Percentiles rank a stretch among this genome's conserved stretches.
These are phyloP conservation scores for Guyanaporus albipodus DNA, from an alignment of 768 basidiomycete species.

Conservation along the genomic window DNA sequence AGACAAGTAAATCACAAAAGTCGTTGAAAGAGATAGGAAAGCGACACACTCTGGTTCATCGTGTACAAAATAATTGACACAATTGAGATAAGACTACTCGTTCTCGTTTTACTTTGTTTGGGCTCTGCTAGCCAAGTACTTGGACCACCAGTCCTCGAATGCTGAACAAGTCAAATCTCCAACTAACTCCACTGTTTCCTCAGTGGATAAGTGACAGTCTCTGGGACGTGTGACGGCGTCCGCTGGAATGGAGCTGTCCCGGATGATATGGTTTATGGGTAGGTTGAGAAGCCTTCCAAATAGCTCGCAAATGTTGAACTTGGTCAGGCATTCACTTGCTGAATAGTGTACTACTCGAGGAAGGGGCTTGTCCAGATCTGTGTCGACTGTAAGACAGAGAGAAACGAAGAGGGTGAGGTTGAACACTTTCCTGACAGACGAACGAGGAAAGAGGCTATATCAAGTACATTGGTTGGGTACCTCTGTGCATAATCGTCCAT, in stretches of 20 bases:
- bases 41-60: not conserved
- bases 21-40: not conserved
- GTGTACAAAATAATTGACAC: too few relatives aligned
- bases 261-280: conserved; percentile 69
- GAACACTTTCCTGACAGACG: conserved; percentile 59
- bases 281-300: conserved; percentile 69
- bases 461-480: conserved; percentile 87
- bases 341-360: conserved; percentile 80
- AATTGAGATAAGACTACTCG: too few relatives aligned
- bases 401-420: not conserved
- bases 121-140: conserved; percentile 36
- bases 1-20: not conserved
- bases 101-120: conserved; percentile 9
- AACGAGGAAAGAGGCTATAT: conserved; percentile 82
- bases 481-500: conserved; percentile 96
- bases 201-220: conserved; percentile 75
- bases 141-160: conserved; percentile 87
- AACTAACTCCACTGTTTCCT: conserved; percentile 66
- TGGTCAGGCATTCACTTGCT: conserved; percentile 76
- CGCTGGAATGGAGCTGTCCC: conserved; percentile 62
- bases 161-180: conserved; percentile 56
- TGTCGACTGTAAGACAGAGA: not conserved
- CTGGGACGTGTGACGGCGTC: conserved; percentile 73
- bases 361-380: conserved; percentile 33
- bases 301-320: conserved; percentile 87